Conservation (phyloP, 495 filamentous ascomycete species). For the Penicillium parvum region DNA sequence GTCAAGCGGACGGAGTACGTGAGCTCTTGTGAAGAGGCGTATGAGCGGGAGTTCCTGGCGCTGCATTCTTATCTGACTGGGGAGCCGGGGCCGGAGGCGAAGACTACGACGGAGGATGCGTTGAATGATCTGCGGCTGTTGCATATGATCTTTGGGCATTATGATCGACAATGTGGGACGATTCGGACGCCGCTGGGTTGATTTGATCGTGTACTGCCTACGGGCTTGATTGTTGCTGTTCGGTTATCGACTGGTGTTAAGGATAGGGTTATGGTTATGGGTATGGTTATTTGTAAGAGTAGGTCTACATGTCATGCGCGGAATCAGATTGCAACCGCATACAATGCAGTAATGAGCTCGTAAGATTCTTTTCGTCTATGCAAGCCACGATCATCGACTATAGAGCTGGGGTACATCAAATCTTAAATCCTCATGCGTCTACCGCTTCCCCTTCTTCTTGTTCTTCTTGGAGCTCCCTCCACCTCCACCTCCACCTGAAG, state of each 20-base stretch:
- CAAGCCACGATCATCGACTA: no score
- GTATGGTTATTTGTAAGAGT: not conserved
- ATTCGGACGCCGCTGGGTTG: constrained; percentile 39
- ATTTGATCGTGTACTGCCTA: not conserved
- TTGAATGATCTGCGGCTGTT: constrained; percentile 41
- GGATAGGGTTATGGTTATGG: no score
- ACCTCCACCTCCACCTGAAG: constrained; percentile 33
- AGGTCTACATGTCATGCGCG: not conserved
- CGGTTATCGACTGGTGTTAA: not conserved
- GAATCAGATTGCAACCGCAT: not conserved
- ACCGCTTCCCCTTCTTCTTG: constrained; percentile 75
- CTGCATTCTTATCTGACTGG: constrained; percentile 43
- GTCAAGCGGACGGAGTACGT: constrained; percentile 31
- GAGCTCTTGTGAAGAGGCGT: constrained; percentile 50
- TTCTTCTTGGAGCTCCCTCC: constrained; percentile 58
- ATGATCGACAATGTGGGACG: constrained; percentile 41
- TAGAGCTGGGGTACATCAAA: no score
- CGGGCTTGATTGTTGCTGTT: not conserved
- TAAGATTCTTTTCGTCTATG: not conserved
- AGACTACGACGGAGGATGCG: constrained; percentile 50
- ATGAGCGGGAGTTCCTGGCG: constrained; percentile 45
- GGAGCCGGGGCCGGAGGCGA: constrained; percentile 28
- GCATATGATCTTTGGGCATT: constrained; percentile 37
- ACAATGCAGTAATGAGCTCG: no score
- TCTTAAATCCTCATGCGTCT: no score